Evolutionary conservation across 163 green algal species (phyloP), one percentile per base, ranked within the genome.

Genomic region (Scenedesmus sp.): DNA sequence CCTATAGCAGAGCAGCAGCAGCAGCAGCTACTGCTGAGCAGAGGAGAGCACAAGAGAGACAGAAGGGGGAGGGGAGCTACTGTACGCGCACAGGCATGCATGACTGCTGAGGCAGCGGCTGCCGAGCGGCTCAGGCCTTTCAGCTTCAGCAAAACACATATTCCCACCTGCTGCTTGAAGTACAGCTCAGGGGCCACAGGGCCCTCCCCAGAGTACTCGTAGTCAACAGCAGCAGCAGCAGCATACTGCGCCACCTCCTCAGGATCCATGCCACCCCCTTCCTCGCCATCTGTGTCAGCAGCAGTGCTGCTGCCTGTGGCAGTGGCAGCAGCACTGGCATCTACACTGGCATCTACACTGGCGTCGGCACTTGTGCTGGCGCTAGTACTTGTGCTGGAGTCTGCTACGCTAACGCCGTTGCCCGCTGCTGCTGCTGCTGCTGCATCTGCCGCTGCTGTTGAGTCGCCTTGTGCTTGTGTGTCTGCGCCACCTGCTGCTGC

Each of bases 401-500:
- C 62, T 54, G 23, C n/a, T 62, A 1, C 26, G 18, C 26, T 79
- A 2, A 7, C 18, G 5, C 70, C 70, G 26, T 16, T 34, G n/a
- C 26, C 18, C 34, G 20, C 55, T 57, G 26, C 20, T 91, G 60
- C 70, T 91, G 26, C 74, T 91, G 13, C 66, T 93, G 82, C 83
- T 89, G 26, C 26, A 26, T 26, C 67, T 90, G 64, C 60, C 84
- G 83, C 60, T 87, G 4, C 79, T 83, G 46, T 20, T 79, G 74
- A 23, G 57, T 56, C 52, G 26, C 8, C 8, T 2, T 2, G 10
- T 52, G 20, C 20, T 57, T 73, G 2, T 64, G 76, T 20, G 2
- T 76, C 60, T 56, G 70, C 46, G 10, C 9, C 10, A 66, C 84
- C 67, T 88, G 55, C 73, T 91, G 79, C 91, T 91, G 91, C 66